A percentile compares a stretch with the other conserved stretches of the same genome.
Evolutionary conservation across 345 rosid genomes (phyloP).

Genomic region (Lumnitzera racemosa): DNA sequence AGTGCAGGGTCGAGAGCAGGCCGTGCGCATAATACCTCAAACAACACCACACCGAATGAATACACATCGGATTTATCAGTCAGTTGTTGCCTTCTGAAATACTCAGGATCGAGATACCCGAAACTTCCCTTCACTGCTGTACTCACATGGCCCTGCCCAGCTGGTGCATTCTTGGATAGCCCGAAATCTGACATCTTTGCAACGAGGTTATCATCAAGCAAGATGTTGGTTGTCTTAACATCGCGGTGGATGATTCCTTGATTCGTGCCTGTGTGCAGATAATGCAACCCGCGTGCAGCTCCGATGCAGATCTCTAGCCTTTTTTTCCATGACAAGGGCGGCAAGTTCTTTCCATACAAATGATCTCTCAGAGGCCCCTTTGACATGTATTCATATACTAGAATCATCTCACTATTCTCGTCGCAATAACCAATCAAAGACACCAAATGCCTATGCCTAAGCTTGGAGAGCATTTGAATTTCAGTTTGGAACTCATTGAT

Average conservation of each 20-base stretch:
- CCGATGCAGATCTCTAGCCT: conserved; percentile 11
- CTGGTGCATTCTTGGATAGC: conserved; percentile 10
- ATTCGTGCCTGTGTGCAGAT: conserved; percentile 12
- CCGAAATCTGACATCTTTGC: conserved; percentile 16
- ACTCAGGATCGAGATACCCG: conserved; percentile 12
- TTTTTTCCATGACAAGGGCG: conserved; percentile 9
- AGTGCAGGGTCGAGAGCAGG: conserved; percentile 15
- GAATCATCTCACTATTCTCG: conserved; percentile 11
- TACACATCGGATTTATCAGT: conserved; percentile 11
- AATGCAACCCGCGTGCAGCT: conserved; percentile 4
- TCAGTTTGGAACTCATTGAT: conserved; percentile 15
- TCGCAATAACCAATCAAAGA: conserved; percentile 12
- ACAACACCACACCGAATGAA: conserved; percentile 28
- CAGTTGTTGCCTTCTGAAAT: conserved; percentile 9
- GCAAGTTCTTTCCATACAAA: conserved; percentile 9
- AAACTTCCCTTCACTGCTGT: conserved; percentile 11
- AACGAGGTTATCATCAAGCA: conserved; percentile 6
- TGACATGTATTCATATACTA: conserved; percentile 12
- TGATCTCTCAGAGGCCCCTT: conserved; percentile 11
- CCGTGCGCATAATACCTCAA: conserved; percentile 24
- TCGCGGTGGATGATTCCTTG: conserved; percentile 10
- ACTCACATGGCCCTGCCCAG: conserved; percentile 10
- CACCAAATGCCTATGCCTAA: conserved; percentile 15
- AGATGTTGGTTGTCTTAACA: conserved; percentile 8
- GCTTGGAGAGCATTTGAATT: conserved; percentile 15